Evolutionary conservation across 129 eudicot genomes (phyloP), one percentile per base, ranked within the genome.

Genomic region (Artemisia argyi): DNA sequence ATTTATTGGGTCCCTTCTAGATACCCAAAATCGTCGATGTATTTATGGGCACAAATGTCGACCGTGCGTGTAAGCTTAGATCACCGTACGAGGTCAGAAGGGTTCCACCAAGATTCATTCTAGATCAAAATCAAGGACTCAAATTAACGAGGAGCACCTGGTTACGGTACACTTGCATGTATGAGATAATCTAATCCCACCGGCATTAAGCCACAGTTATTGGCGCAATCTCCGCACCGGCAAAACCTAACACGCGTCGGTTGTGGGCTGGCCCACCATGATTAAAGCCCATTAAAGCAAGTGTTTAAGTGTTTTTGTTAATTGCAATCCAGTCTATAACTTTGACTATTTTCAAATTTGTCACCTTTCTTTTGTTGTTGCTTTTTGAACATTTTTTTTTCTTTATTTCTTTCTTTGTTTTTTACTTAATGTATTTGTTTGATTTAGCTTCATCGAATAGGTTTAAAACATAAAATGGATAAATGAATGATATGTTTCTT

Each of bases 221-320:
- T 58, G 63, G 63, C 63, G n/a, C 63, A 58, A 20, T 20, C 63
- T 58, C 16, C 35, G 63, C 7, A 58, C 63, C 35, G 30, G 63
- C 63, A 58, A 19, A 18, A 30, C 16, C 63, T 10, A 11, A 58
- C 63, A 58, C 63, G 63, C 26, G 32, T 14, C 63, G n/a, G 35
- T 58, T 22, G 32, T 20, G n/a, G 35, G 13, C 12, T 58, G 63
- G 63, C 7, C 63, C 63, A 2, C 35, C 32, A 58, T 6, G 63
- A 58, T 58, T 18, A 58, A 58, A 5, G 22, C 35, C 24, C 61
- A 56, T 56, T 19, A 56, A 11, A 56, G 61, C 61, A 56, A 13
- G 13, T 56, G 24, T 56, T 16, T 8, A 20, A 58, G 15, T 4
- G 63, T 6, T 58, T 30, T 5, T 10, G 35, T 19, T 11, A 58